Conservation (phyloP, 345 rosid species). For the Bruguiera gymnorhiza region DNA sequence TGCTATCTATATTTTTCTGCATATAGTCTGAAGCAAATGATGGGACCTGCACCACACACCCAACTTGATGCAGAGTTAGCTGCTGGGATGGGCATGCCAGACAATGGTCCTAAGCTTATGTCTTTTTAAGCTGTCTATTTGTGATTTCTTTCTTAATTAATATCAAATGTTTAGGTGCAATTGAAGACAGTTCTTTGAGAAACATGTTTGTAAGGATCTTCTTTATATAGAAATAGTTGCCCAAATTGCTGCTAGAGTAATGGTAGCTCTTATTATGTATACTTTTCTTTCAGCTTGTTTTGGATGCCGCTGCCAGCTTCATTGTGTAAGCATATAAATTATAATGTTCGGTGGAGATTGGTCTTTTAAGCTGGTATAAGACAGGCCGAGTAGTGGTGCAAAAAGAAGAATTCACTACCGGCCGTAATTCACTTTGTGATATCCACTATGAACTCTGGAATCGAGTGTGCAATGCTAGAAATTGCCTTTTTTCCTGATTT, state of each 20-base stretch:
- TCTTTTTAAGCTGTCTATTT: constrained; percentile 31
- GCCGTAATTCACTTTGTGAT: background rate
- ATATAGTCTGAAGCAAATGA: constrained; percentile 71
- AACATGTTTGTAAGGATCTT: no score
- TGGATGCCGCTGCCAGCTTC: background rate
- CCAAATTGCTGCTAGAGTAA: constrained; percentile 2
- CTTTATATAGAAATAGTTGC: background rate
- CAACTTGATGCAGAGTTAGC: constrained; percentile 96
- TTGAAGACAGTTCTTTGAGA: no score
- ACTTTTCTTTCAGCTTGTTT: background rate
- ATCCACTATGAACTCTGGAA: background rate
- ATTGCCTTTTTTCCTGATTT: background rate
- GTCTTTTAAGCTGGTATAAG: no score
- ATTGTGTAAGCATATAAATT: no score
- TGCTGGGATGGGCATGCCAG: constrained; percentile 95
- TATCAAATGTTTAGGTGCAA: constrained; percentile 3
- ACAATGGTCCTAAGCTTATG: constrained; percentile 83
- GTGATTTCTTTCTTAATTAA: background rate
- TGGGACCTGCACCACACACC: constrained; percentile 78
- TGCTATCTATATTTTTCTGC: constrained; percentile 14
- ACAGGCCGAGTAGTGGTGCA: no score
- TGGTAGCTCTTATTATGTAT: background rate
- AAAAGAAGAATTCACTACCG: background rate
- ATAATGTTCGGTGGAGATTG: no score
- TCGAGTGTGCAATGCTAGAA: background rate